These are phyloP conservation scores for Thielaviopsis euricoi DNA, from an alignment of 2,329 filamentous ascomycete species.

Conservation along the genomic window DNA sequence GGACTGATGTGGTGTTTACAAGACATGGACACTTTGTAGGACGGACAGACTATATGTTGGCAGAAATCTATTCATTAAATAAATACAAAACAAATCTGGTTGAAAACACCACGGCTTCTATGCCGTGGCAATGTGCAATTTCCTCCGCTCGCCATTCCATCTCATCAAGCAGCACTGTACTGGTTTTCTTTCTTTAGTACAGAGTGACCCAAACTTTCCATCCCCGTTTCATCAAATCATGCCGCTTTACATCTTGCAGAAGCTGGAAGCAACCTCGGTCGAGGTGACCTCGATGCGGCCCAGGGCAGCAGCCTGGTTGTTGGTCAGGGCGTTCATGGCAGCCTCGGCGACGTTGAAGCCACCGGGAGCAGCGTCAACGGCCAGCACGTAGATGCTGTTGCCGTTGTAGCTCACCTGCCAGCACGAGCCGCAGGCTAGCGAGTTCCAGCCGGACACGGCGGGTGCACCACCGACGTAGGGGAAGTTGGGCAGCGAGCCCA, in stretches of 20 bases:
- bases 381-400: conserved; percentile 35
- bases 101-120: not conserved
- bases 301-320: conserved; percentile 29
- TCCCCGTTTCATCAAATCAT: not conserved
- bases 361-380: conserved; percentile 32
- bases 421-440: conserved; percentile 40
- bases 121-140: not conserved
- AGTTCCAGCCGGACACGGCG: conserved; percentile 39
- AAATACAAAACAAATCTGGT: not conserved
- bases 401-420: conserved; percentile 37
- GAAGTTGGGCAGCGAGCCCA: conserved; percentile 33
- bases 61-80: not conserved
- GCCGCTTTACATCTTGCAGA: conserved; percentile 25
- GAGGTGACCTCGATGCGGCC: conserved; percentile 36
- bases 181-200: not conserved
- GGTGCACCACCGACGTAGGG: conserved; percentile 38
- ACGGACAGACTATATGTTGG: too few relatives aligned
- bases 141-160: not conserved
- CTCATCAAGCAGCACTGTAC: not conserved
- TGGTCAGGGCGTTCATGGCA: conserved; percentile 40
- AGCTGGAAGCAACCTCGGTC: conserved; percentile 24
- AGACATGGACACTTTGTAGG: too few relatives aligned
- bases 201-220: too few relatives aligned
- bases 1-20: conserved; percentile 13
- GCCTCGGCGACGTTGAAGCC: conserved; percentile 41